Conservation (phyloP, 75 land plant genomes). For the Picea glauca region DNA sequence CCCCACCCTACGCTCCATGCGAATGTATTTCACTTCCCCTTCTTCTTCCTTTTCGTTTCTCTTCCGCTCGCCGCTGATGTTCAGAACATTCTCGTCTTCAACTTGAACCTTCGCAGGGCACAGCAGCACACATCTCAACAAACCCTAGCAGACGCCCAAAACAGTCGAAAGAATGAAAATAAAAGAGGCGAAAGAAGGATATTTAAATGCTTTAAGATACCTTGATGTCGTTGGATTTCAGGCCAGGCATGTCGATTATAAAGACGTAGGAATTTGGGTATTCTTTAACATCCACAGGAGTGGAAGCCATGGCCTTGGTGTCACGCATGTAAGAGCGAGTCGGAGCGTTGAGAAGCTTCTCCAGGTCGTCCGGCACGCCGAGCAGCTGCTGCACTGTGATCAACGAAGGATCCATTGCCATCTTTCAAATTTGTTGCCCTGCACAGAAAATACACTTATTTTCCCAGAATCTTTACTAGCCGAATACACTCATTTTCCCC, state of each 20-base stretch:
- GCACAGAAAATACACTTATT: neutral
- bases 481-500: no score
- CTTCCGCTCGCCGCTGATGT: slow-evolving; percentile 50
- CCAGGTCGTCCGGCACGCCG: slow-evolving; percentile 6
- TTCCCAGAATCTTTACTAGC: no score
- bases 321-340: slow-evolving; percentile 24
- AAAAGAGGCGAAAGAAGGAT: no score
- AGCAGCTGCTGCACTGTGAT: neutral
- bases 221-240: slow-evolving; percentile 52
- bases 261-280: slow-evolving; percentile 46
- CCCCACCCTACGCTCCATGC: slow-evolving; percentile 39
- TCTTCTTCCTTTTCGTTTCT: slow-evolving; percentile 26
- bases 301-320: slow-evolving; percentile 42
- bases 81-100: slow-evolving; percentile 41
- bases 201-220: neutral
- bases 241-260: slow-evolving; percentile 56
- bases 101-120: slow-evolving; percentile 32
- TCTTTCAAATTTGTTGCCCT: neutral
- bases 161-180: no score
- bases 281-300: slow-evolving; percentile 62
- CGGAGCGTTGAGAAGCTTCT: slow-evolving; percentile 9
- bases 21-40: slow-evolving; percentile 28
- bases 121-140: no score
- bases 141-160: no score
- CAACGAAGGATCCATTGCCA: neutral